Evolutionary conservation across 1,139 yeast species (phyloP).

Genomic region (Pichia sp.): DNA sequence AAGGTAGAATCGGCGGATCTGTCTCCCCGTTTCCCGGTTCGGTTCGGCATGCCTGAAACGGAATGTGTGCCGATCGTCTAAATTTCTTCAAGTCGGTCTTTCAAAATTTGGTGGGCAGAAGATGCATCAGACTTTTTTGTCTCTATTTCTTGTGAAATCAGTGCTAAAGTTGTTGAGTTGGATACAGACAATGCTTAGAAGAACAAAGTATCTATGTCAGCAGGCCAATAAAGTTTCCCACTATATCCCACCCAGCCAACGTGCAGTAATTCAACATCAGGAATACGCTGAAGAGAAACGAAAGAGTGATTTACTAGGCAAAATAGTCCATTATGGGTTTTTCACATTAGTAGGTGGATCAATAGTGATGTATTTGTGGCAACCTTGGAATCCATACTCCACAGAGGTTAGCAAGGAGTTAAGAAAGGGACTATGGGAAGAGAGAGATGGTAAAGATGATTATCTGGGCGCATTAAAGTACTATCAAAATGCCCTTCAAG

Average conservation of each 20-base stretch:
- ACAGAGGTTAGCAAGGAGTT: constrained; percentile 60
- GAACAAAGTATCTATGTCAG: constrained; percentile 3
- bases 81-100: too few relatives aligned
- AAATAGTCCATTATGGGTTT: constrained; percentile 14
- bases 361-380: constrained; percentile 32
- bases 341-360: constrained; percentile 20
- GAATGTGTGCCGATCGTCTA: too few relatives aligned
- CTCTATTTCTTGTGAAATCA: too few relatives aligned
- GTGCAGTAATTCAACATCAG: constrained; percentile 10
- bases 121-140: too few relatives aligned
- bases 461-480: constrained; percentile 64
- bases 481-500: constrained; percentile 54
- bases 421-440: constrained; percentile 82
- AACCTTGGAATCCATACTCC: constrained; percentile 34
- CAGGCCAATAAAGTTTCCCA: constrained; percentile 1
- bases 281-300: constrained; percentile 7
- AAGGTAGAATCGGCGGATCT: too few relatives aligned
- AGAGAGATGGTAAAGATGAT: constrained; percentile 63
- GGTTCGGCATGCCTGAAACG: too few relatives aligned
- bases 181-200: too few relatives aligned
- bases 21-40: too few relatives aligned
- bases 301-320: constrained; percentile 10
- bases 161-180: too few relatives aligned
- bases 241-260: constrained; percentile 19
- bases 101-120: too few relatives aligned